A percentile compares a stretch with the other conserved stretches of the same genome.
phyloP scores from a whole-genome alignment of 1,284 basidiomycete genomes.

The Wolfiporia cocos region DNA sequence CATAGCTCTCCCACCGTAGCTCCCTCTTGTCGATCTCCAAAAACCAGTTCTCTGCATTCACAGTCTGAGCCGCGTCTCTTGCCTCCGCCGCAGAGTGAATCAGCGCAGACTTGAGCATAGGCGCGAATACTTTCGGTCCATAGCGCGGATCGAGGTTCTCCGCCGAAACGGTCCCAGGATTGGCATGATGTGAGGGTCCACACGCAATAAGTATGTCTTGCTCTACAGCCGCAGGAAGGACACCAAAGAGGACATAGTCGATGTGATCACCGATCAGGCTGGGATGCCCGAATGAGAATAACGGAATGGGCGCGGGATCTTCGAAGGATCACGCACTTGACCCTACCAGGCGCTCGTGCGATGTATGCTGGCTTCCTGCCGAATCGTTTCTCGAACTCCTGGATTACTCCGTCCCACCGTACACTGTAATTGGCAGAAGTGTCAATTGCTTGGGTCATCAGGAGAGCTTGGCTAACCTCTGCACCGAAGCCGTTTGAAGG shows the following conservation, averaged over 20 bases:
- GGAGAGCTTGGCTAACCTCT: conserved; percentile 33
- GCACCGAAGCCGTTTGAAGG: conserved; percentile 48
- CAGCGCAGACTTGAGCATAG: conserved; percentile 27
- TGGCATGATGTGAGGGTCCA: conserved; percentile 35
- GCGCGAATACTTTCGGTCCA: conserved; percentile 48
- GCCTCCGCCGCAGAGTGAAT: conserved; percentile 17
- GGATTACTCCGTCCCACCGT: conserved; percentile 61
- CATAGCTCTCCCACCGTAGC: conserved; percentile 81
- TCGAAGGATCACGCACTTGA: conserved; percentile 46
- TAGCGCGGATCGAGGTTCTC: conserved; percentile 67
- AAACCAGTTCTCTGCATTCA: conserved; percentile 53
- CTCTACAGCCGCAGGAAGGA: conserved; percentile 81
- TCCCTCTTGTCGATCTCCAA: conserved; percentile 68
- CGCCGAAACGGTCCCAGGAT: conserved; percentile 40
- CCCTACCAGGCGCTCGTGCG: conserved; percentile 77
- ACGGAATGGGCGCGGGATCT: neutral
- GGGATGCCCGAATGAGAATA: neutral
- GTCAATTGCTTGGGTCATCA: neutral
- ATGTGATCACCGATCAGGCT: conserved; percentile 73
- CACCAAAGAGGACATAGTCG: conserved; percentile 79
- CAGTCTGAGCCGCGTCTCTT: conserved; percentile 30
- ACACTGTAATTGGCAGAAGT: conserved; percentile 24
- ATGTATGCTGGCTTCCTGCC: conserved; percentile 66
- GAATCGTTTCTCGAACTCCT: conserved; percentile 60
- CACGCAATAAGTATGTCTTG: conserved; percentile 83